These are phyloP conservation scores for Apiosordaria backusii DNA, from an alignment of 495 filamentous ascomycete genomes.

Conservation along the genomic window DNA sequence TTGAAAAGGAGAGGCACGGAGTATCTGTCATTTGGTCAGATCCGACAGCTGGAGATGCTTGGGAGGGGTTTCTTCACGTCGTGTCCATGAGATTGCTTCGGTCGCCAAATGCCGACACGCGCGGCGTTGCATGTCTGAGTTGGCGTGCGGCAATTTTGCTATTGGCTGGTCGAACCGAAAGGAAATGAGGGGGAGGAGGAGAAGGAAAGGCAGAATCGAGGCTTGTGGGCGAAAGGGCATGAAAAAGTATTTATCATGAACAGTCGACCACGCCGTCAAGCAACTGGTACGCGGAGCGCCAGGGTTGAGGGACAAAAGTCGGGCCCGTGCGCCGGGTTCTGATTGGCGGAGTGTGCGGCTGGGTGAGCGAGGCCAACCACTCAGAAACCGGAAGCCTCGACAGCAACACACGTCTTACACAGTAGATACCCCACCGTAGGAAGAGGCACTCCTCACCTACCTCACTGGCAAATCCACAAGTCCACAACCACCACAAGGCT, in stretches of 20 bases:
- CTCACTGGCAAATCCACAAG: no score
- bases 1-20: neutral
- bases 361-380: neutral
- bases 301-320: neutral
- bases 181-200: neutral
- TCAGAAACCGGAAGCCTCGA: neutral
- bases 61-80: neutral
- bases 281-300: neutral
- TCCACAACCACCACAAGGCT: no score
- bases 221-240: neutral
- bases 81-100: neutral
- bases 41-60: neutral
- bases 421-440: no score
- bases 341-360: neutral
- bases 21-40: neutral
- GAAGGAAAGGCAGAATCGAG: neutral
- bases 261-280: neutral
- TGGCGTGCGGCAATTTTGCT: neutral
- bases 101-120: neutral
- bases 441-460: no score
- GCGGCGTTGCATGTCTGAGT: neutral
- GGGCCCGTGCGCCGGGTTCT: neutral
- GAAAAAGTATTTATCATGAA: neutral
- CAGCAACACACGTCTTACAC: neutral
- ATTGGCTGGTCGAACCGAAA: neutral